Evolutionary conservation across 148 eudicot genomes (phyloP).

Genomic region (Chenopodium quinoa): DNA sequence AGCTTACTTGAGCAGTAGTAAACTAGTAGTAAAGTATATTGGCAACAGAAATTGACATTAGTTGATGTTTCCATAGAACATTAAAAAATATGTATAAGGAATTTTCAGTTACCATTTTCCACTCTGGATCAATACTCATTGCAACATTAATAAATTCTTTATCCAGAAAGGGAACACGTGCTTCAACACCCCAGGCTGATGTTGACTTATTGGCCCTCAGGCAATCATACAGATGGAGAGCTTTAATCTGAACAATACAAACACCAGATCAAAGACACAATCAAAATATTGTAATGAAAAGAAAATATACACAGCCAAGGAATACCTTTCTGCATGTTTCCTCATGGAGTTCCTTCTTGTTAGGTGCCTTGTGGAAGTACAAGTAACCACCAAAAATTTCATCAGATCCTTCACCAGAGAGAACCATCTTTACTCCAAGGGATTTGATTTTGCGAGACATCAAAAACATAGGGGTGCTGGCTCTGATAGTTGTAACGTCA

Average conservation of each 20-base stretch:
- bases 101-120: conserved; percentile 70
- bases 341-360: conserved; percentile 87
- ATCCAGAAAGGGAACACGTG: conserved; percentile 97
- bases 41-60: not conserved
- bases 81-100: not conserved
- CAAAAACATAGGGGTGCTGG: conserved; percentile 97
- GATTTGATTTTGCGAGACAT: conserved; percentile 98
- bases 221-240: conserved; percentile 94
- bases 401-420: conserved; percentile 97
- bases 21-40: not conserved
- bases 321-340: conserved; percentile 95
- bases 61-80: not conserved
- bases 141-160: conserved; percentile 85
- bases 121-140: conserved; percentile 93
- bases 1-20: not conserved
- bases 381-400: conserved; percentile 98
- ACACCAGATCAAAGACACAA: not conserved
- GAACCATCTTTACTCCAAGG: conserved; percentile 95
- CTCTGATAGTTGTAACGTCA: conserved; percentile 92
- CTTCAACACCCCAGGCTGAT: conserved; percentile 99
- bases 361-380: conserved; percentile 97
- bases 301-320: conserved; percentile 12
- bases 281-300: not conserved
- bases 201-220: conserved; percentile 96
- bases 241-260: conserved; percentile 64